Conservation (phyloP, 148 eudicot species). For the Chenopodium suecicum region DNA sequence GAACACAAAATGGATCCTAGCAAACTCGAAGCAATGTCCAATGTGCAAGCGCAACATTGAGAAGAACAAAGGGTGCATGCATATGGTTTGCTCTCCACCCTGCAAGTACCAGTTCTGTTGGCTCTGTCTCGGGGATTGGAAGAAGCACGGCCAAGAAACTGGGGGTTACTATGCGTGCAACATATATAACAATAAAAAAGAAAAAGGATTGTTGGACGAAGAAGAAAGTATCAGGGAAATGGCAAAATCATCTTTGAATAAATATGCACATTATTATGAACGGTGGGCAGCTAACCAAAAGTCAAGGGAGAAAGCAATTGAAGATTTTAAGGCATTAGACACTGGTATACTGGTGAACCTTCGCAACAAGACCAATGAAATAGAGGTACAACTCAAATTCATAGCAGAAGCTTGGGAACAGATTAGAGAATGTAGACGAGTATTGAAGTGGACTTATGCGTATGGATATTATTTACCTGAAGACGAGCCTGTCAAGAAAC, state of each 20-base stretch:
- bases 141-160: constrained; percentile 39
- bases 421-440: constrained; percentile 72
- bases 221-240: constrained; percentile 32
- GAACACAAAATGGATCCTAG: constrained; percentile 44
- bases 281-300: constrained; percentile 36
- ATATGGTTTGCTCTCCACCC: constrained; percentile 62
- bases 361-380: constrained; percentile 46
- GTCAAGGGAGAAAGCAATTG: constrained; percentile 63
- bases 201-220: constrained; percentile 36
- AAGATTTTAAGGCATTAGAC: constrained; percentile 49
- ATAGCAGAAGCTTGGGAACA: constrained; percentile 69
- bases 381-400: constrained; percentile 61
- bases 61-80: constrained; percentile 80
- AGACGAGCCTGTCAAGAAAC: constrained; percentile 40
- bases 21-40: constrained; percentile 70
- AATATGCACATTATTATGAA: constrained; percentile 49
- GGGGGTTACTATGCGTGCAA: constrained; percentile 64
- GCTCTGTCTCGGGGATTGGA: constrained; percentile 65
- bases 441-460: constrained; percentile 72
- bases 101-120: constrained; percentile 70
- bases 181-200: constrained; percentile 38
- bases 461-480: constrained; percentile 60
- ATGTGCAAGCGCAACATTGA: constrained; percentile 69
- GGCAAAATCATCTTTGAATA: constrained; percentile 41
- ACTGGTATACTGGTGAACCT: constrained; percentile 45